A percentile compares a stretch with the other conserved stretches of the same genome.
Evolutionary conservation across 768 basidiomycete species (phyloP).

Genomic region (Auricularia heimuer): DNA sequence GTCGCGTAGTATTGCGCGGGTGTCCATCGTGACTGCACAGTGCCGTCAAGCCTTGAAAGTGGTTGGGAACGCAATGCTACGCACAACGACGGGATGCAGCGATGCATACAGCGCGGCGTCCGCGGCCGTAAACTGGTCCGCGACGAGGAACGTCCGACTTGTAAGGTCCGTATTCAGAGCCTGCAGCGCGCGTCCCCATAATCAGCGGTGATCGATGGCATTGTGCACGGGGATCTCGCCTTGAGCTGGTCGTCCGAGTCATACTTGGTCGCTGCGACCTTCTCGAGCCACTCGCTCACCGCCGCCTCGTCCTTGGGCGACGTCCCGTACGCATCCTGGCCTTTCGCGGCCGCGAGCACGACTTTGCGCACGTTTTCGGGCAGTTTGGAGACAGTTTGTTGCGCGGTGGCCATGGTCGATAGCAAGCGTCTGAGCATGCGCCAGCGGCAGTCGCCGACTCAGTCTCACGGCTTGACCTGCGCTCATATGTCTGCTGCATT

Average conservation of each 20-base stretch:
- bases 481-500: too few species aligned
- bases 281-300: conserved; percentile 62
- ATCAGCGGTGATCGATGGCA: conserved; percentile 2
- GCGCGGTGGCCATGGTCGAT: too few species aligned
- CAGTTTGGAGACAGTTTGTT: conserved; percentile 34
- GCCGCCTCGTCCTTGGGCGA: conserved; percentile 54
- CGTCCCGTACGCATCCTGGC: conserved; percentile 37
- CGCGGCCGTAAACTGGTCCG: conserved; percentile 76
- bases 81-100: conserved; percentile 73
- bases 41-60: background rate
- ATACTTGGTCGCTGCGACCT: conserved; percentile 40
- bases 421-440: too few species aligned
- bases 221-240: conserved; percentile 26
- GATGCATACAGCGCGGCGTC: conserved; percentile 86
- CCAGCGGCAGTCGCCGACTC: too few species aligned
- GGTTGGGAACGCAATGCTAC: conserved; percentile 20
- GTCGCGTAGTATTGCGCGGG: conserved; percentile 66
- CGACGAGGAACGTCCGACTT: conserved; percentile 77
- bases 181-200: conserved; percentile 28
- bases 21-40: conserved; percentile 53
- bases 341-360: conserved; percentile 29
- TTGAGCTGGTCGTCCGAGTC: conserved; percentile 37
- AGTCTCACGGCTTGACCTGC: too few species aligned
- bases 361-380: conserved; percentile 44
- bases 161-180: conserved; percentile 60